These are phyloP conservation scores for Priceomyces medius DNA, from an alignment of 805 yeast species.

Conservation along the genomic window DNA sequence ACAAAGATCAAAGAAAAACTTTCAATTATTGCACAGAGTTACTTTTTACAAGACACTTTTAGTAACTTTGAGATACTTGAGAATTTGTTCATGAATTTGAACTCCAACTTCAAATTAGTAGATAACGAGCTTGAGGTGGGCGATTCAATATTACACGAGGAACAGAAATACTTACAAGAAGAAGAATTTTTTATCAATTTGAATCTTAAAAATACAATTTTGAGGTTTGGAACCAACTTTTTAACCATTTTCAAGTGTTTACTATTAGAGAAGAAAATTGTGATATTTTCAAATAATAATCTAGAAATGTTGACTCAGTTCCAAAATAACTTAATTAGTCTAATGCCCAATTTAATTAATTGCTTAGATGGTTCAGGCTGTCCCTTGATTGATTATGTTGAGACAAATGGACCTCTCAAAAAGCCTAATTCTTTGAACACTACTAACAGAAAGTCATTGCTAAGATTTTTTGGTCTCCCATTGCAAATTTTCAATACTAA, in stretches of 20 bases:
- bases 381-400: conserved; percentile 58
- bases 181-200: conserved; percentile 60
- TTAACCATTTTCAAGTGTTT: conserved; percentile 74
- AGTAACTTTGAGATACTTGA: conserved; percentile 66
- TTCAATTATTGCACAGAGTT: conserved; percentile 83
- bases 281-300: conserved; percentile 73
- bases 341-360: conserved; percentile 77
- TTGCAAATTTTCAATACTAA: conserved; percentile 74
- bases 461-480: conserved; percentile 84
- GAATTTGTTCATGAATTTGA: conserved; percentile 66
- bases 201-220: conserved; percentile 62
- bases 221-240: conserved; percentile 55
- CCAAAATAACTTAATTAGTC: conserved; percentile 79
- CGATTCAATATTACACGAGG: conserved; percentile 4
- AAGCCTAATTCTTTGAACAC: conserved; percentile 70
- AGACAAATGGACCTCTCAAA: conserved; percentile 48
- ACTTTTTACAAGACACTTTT: conserved; percentile 78
- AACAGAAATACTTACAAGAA: conserved; percentile 15
- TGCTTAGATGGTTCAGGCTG: conserved; percentile 77
- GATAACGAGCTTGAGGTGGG: conserved; percentile 19
- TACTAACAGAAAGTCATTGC: conserved; percentile 72
- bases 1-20: conserved; percentile 87
- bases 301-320: conserved; percentile 77
- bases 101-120: conserved; percentile 29
- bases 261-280: conserved; percentile 67